These are phyloP conservation scores for Ophiorrhiza pumila DNA, from an alignment of 257 asterid genomes.

Conservation along the genomic window DNA sequence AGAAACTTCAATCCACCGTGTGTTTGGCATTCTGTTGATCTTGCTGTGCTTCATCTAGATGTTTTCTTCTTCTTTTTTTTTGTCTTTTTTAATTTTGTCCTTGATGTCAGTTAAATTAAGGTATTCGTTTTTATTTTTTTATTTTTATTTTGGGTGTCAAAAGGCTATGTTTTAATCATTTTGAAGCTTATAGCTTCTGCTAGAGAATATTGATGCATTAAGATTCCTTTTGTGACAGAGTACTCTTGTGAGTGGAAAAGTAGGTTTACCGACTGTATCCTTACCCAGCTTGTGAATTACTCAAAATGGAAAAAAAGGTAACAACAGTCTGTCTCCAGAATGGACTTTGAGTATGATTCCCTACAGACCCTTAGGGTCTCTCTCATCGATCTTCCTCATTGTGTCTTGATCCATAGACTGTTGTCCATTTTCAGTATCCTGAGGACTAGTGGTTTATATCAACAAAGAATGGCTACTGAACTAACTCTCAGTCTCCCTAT, in stretches of 20 bases:
- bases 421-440: background rate
- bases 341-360: background rate
- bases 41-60: background rate
- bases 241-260: background rate
- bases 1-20: background rate
- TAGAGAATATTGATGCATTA: background rate
- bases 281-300: background rate
- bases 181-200: background rate
- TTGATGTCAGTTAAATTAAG: background rate
- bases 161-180: background rate
- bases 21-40: background rate
- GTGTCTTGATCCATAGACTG: background rate
- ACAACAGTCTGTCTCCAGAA: background rate
- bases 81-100: background rate
- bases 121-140: background rate
- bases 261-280: background rate
- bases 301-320: background rate
- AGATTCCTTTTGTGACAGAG: background rate
- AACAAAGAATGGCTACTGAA: conserved; percentile 14
- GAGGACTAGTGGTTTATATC: conserved; percentile 1
- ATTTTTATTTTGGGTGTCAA: background rate
- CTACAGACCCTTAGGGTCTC: conserved; percentile 13
- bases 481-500: conserved; percentile 12
- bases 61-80: background rate
- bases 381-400: background rate